These are phyloP conservation scores for Phialophora verrucosa DNA, from an alignment of 2,329 filamentous ascomycete genomes.

Conservation along the genomic window DNA sequence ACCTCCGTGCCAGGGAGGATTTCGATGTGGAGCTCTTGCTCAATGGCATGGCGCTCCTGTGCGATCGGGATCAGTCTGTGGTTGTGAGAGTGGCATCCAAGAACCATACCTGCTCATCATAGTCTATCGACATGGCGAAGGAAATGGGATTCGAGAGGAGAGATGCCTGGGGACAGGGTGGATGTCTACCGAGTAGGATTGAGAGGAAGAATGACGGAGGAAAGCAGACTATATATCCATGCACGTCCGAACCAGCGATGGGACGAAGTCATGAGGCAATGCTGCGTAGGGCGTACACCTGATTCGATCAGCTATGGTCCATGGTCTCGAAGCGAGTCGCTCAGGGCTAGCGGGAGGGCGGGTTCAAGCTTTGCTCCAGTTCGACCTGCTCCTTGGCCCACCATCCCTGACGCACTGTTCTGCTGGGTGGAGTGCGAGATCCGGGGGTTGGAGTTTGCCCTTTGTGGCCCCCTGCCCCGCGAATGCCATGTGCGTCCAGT, in stretches of 20 bases:
- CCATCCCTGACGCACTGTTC: background rate
- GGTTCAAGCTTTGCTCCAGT: background rate
- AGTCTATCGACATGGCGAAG: conserved; percentile 55
- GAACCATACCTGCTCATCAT: conserved; percentile 49
- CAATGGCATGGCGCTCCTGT: conserved; percentile 37
- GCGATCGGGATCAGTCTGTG: conserved; percentile 4
- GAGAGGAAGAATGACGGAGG: background rate
- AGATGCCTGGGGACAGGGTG: background rate
- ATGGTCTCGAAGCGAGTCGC: background rate
- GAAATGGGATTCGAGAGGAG: background rate
- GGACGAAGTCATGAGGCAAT: conserved; percentile 1
- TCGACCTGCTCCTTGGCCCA: background rate
- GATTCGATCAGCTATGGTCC: background rate
- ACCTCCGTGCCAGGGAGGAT: conserved; percentile 65
- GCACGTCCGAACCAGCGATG: background rate
- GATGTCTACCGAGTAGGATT: background rate
- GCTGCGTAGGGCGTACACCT: background rate
- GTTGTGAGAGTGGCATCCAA: background rate
- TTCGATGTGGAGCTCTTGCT: conserved; percentile 54
- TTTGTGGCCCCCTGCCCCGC: background rate
- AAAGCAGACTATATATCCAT: background rate
- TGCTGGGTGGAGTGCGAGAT: background rate
- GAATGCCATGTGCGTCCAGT: background rate
- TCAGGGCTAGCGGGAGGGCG: background rate
- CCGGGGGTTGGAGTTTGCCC: background rate